phyloP scores from a whole-genome alignment of 129 eudicot genomes.

The Artemisia annua region DNA sequence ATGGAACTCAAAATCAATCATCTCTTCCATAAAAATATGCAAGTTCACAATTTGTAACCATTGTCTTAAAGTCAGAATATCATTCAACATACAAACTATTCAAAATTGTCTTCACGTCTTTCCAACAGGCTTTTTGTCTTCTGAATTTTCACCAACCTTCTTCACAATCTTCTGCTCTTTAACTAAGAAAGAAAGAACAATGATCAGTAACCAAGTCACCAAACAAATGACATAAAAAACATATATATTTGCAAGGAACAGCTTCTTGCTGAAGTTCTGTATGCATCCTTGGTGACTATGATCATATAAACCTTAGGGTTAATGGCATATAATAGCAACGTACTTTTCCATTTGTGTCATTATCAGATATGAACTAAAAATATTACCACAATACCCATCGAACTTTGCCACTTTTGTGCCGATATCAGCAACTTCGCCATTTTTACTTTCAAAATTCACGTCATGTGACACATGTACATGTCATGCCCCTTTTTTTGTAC shows the following conservation, averaged over 20 bases:
- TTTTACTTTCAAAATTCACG: too few species aligned
- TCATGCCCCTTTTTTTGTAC: too few species aligned
- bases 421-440: too few species aligned
- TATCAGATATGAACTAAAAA: too few species aligned
- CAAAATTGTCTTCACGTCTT: conserved; percentile 6
- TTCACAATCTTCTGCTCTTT: background rate
- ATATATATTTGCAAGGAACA: background rate
- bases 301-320: too few species aligned
- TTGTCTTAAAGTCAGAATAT: background rate
- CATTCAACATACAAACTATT: background rate
- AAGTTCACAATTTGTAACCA: conserved; percentile 2
- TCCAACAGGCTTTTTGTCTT: background rate
- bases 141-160: background rate
- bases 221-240: background rate
- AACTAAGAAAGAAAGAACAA: background rate
- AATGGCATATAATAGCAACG: too few species aligned
- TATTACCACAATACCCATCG: too few species aligned
- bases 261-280: too few species aligned
- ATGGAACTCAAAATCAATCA: background rate
- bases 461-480: too few species aligned
- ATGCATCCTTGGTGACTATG: background rate
- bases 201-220: background rate
- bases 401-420: too few species aligned
- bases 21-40: background rate
- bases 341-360: too few species aligned